Base-by-base conservation (phyloP, 1,139 yeast species). In the Pichia sp. region DNA sequence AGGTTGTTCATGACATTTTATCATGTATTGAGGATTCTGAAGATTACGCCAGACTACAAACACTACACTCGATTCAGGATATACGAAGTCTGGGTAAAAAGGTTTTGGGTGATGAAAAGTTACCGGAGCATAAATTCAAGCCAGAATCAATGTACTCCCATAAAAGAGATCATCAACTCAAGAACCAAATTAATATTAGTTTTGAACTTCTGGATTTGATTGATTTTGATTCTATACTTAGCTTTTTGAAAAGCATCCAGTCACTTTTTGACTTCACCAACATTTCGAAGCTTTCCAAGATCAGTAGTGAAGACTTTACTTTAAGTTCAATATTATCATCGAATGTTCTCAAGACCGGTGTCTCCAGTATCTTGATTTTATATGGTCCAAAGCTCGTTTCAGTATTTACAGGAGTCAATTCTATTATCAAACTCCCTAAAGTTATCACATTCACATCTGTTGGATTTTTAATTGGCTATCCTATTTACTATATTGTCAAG, bases 141-240 rank as follows among this genome's bases (percentile, higher is more conserved):
- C 80, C 88, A 16, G 86, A 83, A 30, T 78, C 87, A 50, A 93
- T 93, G 99, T 93, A 91, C 63, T 80, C 90, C 3, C 82, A 92
- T 62, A 78, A 78, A 55, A 80, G 79, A 48, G 97, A 93, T 64
- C 70, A 79, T 6, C 52, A 55, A 20, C 72, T 84, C 45, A 78
- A 82, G 43, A 82, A 85, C 61, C 76, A 80, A 50, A 73, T 92
- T 48, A 75, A 79, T 58, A 80, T 83, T 41, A 78, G 80, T 41
- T 77, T 92, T 49, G 81, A 84, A 16, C 54, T 87, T 2, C 56
- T 76, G 17, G 98, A 93, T 69, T 84, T 91, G 63, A 76, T 92
- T 66, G 96, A 92, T 63, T 52, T 58, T 17, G 61, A 57, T 38
- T 57, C 61, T 14, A 49, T 84, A 58, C 54, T 60, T 1, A 51